These are phyloP conservation scores for Botrytis aclada DNA, from an alignment of 2,329 filamentous ascomycete species.

Conservation along the genomic window DNA sequence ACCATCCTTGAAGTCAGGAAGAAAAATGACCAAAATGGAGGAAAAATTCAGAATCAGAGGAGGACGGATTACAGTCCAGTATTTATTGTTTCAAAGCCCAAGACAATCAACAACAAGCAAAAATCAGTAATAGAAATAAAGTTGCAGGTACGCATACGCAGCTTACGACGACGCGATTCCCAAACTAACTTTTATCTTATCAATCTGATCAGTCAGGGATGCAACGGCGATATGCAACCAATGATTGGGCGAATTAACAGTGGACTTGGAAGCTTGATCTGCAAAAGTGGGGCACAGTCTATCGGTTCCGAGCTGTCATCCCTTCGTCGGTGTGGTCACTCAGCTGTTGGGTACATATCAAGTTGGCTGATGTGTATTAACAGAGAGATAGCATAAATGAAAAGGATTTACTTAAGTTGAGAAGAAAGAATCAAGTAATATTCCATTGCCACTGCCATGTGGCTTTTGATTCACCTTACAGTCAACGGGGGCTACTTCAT, in stretches of 20 bases:
- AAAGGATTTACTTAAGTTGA: not conserved
- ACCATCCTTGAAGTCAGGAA: not conserved
- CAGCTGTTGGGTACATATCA: not conserved
- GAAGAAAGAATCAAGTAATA: not conserved
- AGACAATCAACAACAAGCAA: not conserved
- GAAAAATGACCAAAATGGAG: not conserved
- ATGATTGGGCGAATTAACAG: not conserved
- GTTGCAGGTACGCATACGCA: slow-evolving; percentile 10
- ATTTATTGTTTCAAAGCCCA: not conserved
- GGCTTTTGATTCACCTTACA: not conserved
- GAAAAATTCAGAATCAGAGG: not conserved
- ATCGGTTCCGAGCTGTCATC: not conserved
- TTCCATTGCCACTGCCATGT: not conserved
- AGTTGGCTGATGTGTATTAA: not conserved
- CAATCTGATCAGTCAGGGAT: slow-evolving; percentile 12
- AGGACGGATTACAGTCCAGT: not conserved
- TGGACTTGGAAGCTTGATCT: not conserved
- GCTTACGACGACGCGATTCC: slow-evolving; percentile 9
- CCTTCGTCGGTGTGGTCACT: not conserved
- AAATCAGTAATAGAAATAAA: not conserved
- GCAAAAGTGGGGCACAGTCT: not conserved
- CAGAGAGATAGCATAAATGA: not conserved
- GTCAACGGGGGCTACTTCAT: not conserved
- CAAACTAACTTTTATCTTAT: slow-evolving; percentile 9
- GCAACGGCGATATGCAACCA: not conserved